Conservation (phyloP, 2,329 filamentous ascomycete species). For the Aspergillus alliaceus region DNA sequence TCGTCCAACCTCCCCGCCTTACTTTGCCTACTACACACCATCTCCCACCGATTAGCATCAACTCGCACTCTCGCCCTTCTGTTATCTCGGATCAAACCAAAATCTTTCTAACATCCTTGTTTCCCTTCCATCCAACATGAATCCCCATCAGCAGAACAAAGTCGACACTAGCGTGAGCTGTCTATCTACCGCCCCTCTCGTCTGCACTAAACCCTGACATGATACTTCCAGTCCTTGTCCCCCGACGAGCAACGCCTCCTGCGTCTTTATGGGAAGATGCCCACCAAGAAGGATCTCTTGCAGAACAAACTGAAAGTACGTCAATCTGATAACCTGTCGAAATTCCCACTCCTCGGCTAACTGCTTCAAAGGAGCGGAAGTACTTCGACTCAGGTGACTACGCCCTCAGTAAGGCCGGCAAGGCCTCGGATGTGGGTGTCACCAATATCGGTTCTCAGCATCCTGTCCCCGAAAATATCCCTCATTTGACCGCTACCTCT, state of each 20-base stretch:
- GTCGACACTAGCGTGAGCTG: constrained; percentile 85
- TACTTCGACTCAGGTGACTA: constrained; percentile 98
- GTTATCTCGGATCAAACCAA: neutral
- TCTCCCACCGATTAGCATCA: constrained; percentile 2
- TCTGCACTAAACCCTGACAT: constrained; percentile 12
- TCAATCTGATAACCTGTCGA: neutral
- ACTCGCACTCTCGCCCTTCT: neutral
- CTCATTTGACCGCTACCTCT: constrained; percentile 74
- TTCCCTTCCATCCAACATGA: constrained; percentile 61
- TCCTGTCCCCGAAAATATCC: constrained; percentile 92
- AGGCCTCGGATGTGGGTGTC: constrained; percentile 89
- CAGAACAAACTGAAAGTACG: constrained; percentile 90
- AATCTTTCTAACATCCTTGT: neutral
- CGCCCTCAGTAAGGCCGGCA: constrained; percentile 94
- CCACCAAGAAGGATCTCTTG: constrained; percentile 91
- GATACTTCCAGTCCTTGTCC: constrained; percentile 69
- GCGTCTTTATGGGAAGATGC: constrained; percentile 95
- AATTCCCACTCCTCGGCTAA: neutral
- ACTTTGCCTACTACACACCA: constrained; percentile 1
- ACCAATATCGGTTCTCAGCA: constrained; percentile 93
- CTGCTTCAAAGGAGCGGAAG: constrained; percentile 72
- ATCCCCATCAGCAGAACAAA: constrained; percentile 98
- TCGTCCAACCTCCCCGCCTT: neutral
- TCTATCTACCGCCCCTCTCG: neutral
- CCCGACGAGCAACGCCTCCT: constrained; percentile 96